A percentile compares a stretch with the other conserved stretches of the same genome.
Evolutionary conservation across 495 filamentous ascomycete genomes (phyloP).

Genomic region (Geopyxis carbonaria): DNA sequence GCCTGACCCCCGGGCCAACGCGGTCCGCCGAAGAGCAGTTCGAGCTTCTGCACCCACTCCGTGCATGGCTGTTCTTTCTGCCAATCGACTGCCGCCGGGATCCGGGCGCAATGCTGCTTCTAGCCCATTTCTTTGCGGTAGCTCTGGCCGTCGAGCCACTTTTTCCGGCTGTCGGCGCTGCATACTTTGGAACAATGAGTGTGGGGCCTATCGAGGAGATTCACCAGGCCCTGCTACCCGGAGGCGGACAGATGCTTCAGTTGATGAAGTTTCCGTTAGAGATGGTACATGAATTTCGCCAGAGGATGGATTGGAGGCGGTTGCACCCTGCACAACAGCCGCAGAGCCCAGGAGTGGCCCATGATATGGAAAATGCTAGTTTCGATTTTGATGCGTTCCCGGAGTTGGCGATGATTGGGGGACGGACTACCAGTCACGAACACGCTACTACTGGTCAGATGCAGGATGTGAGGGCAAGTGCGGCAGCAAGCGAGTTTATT

Average conservation of each 20-base stretch:
- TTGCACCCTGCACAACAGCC: not conserved
- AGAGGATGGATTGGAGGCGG: slow-evolving; percentile 40
- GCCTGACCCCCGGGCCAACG: slow-evolving; percentile 54
- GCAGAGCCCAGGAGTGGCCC: too few relatives aligned
- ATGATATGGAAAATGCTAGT: too few relatives aligned
- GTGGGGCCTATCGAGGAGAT: slow-evolving; percentile 64
- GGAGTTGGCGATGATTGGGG: slow-evolving; percentile 5
- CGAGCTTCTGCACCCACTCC: slow-evolving; percentile 65
- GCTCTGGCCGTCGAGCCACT: slow-evolving; percentile 75
- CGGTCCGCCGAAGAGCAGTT: slow-evolving; percentile 68
- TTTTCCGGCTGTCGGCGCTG: slow-evolving; percentile 75
- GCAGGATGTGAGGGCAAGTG: not conserved
- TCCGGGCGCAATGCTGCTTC: slow-evolving; percentile 54
- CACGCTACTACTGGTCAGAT: not conserved
- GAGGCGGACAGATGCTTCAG: slow-evolving; percentile 34
- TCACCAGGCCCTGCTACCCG: slow-evolving; percentile 39
- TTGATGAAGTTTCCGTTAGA: slow-evolving; percentile 49
- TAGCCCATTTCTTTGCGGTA: slow-evolving; percentile 82
- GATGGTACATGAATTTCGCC: slow-evolving; percentile 42
- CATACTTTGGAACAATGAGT: slow-evolving; percentile 65
- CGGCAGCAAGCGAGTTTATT: slow-evolving; percentile 3
- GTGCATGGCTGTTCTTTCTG: slow-evolving; percentile 90
- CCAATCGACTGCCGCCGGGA: slow-evolving; percentile 53
- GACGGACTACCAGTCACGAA: too few relatives aligned
- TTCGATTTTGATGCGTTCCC: slow-evolving; percentile 2